A percentile compares a stretch with the other conserved stretches of the same genome.
Evolutionary conservation across 768 basidiomycete species (phyloP).

Genomic region (Russula dissimulans): DNA sequence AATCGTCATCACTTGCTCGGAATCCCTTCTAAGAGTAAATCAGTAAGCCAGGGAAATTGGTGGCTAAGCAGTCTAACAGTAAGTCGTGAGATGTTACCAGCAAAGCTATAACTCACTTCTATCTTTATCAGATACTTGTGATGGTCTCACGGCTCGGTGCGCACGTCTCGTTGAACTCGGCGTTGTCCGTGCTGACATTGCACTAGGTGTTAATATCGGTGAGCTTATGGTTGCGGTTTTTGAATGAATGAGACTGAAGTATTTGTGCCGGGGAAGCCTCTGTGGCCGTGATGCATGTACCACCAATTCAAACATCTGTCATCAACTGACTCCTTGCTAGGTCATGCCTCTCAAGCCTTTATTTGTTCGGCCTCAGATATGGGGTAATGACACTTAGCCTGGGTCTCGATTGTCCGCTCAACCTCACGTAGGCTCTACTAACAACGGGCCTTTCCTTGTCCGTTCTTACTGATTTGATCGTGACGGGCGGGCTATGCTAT

Average conservation of each 20-base stretch:
- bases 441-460: constrained; percentile 9
- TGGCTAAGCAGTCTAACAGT: constrained; percentile 7
- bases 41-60: constrained; percentile 15
- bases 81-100: neutral
- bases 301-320: neutral
- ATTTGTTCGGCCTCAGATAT: neutral
- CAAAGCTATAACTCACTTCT: neutral
- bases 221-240: neutral
- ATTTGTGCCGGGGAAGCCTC: neutral
- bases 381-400: neutral
- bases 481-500: constrained; percentile 7
- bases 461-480: constrained; percentile 7
- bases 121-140: neutral
- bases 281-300: neutral
- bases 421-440: neutral
- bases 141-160: neutral
- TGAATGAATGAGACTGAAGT: neutral
- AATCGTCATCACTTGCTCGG: neutral
- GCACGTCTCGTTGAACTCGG: neutral
- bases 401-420: neutral
- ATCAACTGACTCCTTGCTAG: neutral
- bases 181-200: neutral
- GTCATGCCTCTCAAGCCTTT: neutral
- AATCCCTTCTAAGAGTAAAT: neutral
- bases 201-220: neutral